Evolutionary conservation across 768 basidiomycete genomes (phyloP), one percentile per base, ranked within the genome.

Genomic region (Pulveroboletus ravenelii): DNA sequence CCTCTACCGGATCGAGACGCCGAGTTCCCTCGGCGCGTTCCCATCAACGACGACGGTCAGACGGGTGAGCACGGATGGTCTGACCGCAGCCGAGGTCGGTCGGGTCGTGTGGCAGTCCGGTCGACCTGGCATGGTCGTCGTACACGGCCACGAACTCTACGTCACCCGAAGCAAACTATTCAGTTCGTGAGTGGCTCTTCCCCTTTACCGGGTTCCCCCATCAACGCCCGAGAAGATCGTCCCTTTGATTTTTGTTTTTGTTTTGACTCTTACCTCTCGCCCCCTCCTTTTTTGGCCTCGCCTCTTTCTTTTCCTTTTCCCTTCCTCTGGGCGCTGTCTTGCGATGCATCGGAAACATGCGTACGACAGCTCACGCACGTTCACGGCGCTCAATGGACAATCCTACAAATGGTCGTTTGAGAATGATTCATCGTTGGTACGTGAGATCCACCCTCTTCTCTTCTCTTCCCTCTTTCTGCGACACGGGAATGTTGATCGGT

Each of bases 351-450:
- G 17, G 20, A 36, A 32, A 36, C 14, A 9, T 34, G 32, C 12
- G 31, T 5, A 32, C 31, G 29, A 14, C 42, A 67, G 66, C 44
- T 69, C 66, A 32, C 56, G 66, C 27, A 68, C 68, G 41, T 67
- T 67, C 36, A 67, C 59, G 36, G 68, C 66, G 23, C 58, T 69
- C 56, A 67, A 67, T 41, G 66, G 66, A 15, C 63, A 67, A 38
- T 64, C 66, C 6, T 67, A 67, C 49, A 67, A 67, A 51, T 67
- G 66, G 66, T 60, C 65, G 17, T 67, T 70, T 36, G 62, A 63
- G 27, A 68, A 68, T 7, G 66, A 67, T 30, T 55, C 66, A 1
- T 62, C 62, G 37, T 43, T 69, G 62, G 66, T 69, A 48, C 48
- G 57, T 57, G 17, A 6, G 31, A 34, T 41, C 23, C 32, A 6